Evolutionary conservation across 2,329 filamentous ascomycete species (phyloP), one percentile per base, ranked within the genome.

Genomic region (Aureobasidium leucospermi): DNA sequence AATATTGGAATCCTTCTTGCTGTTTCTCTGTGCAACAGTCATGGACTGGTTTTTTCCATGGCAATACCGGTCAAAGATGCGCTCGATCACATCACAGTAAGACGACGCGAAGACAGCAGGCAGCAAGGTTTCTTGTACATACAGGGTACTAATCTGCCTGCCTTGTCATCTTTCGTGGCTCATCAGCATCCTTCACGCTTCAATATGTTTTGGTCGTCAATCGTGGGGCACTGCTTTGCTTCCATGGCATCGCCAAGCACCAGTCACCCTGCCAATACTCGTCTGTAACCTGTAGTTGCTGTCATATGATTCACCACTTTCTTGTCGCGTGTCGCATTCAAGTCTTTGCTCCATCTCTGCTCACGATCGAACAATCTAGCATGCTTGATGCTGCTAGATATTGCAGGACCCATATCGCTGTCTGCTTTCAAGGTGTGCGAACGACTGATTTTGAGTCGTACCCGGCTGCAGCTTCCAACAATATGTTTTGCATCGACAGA

Each of bases 101-200:
- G 39, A 28, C 29, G 23, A 8, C 15, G 29, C 8, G 51, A 34
- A 43, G 29, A 19, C 38, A 34, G 23, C 32, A 56, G 52, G 52
- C 52, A 46, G 41, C 52, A 56, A 43, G 39, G 28, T 55, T 42
- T 9, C n/a, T 13, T n/a, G 38, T 55, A 55, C 51, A 42, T 34
- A 43, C 28, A 42, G 15, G 45, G 38, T 34, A 42, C 32, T n/a
- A 28, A 13, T 15, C 2, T 41, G 48, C n/a, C 34, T 38, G 47
- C 32, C 32, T 34, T 55, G 51, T 55, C 38, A 55, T 42, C 38
- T 55, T 16, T 55, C 10, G 51, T 55, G 51, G 51, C 51, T 55
- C 51, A 55, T 55, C 39, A 43, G 32, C 51, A 55, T 42, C 51
- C 38, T 55, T 13, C 51, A 32, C 8, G 10, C 10, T 8, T 28